phyloP scores from a whole-genome alignment of 1,284 basidiomycete species.

The Chalciporus sp. region DNA sequence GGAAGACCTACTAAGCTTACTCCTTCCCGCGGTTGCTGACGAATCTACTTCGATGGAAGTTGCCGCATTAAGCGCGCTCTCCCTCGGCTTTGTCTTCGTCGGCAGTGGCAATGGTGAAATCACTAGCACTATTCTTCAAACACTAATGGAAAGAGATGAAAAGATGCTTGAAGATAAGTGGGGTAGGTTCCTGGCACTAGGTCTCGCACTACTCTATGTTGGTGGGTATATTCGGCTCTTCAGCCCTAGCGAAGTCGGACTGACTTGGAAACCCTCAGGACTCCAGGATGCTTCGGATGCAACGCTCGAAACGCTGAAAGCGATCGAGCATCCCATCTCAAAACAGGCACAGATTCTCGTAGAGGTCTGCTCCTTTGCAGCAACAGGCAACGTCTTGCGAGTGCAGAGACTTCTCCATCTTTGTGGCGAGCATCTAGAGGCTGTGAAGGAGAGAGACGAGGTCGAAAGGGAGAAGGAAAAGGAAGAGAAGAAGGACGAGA shows the following conservation, averaged over 20 bases:
- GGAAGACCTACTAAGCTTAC: slow-evolving; percentile 78
- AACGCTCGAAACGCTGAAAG: slow-evolving; percentile 93
- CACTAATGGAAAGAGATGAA: slow-evolving; percentile 87
- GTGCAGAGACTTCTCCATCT: slow-evolving; percentile 93
- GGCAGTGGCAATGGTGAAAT: slow-evolving; percentile 96
- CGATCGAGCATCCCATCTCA: slow-evolving; percentile 91
- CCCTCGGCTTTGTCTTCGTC: slow-evolving; percentile 94
- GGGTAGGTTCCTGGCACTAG: slow-evolving; percentile 89
- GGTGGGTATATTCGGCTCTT: slow-evolving; percentile 49
- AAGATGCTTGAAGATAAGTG: slow-evolving; percentile 87
- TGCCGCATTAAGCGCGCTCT: slow-evolving; percentile 81
- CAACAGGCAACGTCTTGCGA: slow-evolving; percentile 94
- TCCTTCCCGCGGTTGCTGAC: slow-evolving; percentile 84
- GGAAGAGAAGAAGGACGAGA: slow-evolving; percentile 56
- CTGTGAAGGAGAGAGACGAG: slow-evolving; percentile 55
- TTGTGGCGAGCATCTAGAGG: slow-evolving; percentile 89
- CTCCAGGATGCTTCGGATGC: slow-evolving; percentile 92
- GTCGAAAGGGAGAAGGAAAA: slow-evolving; percentile 56
- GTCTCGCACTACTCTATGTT: slow-evolving; percentile 90
- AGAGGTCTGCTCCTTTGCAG: slow-evolving; percentile 94
- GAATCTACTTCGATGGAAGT: slow-evolving; percentile 89
- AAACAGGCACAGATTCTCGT: slow-evolving; percentile 92
- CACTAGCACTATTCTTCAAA: slow-evolving; percentile 87
- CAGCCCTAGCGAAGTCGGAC: background rate
- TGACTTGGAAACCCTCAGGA: slow-evolving; percentile 47